Evolutionary conservation across 176 grass and related monocot species (phyloP).

Genomic region (Carex parvula): DNA sequence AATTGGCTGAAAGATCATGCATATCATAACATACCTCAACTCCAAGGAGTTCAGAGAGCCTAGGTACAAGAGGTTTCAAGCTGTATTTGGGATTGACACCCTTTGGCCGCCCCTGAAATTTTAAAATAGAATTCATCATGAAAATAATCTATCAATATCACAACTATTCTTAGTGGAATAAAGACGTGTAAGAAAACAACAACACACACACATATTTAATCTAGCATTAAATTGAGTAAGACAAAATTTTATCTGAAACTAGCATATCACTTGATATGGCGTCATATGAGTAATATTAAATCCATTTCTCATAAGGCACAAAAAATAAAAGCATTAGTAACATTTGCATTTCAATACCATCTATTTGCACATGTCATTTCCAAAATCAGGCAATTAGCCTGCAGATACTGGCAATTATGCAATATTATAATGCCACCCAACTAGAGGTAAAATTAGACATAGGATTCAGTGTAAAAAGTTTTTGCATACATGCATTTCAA

Average conservation of each 20-base stretch:
- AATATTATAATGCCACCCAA: neutral
- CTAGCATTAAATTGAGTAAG: neutral
- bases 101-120: conserved; percentile 81
- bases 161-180: neutral
- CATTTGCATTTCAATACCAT: neutral
- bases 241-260: neutral
- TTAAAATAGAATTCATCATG: conserved; percentile 1
- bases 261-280: neutral
- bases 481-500: neutral
- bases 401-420: neutral
- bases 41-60: conserved; percentile 86
- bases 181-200: neutral
- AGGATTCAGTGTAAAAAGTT: neutral
- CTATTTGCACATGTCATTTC: neutral
- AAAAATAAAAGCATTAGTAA: neutral
- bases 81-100: conserved; percentile 92
- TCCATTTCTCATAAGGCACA: too few relatives aligned
- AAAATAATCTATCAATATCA: neutral
- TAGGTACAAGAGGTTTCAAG: conserved; percentile 92
- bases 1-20: neutral
- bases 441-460: neutral
- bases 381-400: neutral
- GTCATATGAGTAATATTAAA: neutral
- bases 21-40: conserved; percentile 44
- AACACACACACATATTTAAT: neutral